Evolutionary conservation across 345 rosid species (phyloP), one percentile per base, ranked within the genome.

Genomic region (Salix suchowensis): DNA sequence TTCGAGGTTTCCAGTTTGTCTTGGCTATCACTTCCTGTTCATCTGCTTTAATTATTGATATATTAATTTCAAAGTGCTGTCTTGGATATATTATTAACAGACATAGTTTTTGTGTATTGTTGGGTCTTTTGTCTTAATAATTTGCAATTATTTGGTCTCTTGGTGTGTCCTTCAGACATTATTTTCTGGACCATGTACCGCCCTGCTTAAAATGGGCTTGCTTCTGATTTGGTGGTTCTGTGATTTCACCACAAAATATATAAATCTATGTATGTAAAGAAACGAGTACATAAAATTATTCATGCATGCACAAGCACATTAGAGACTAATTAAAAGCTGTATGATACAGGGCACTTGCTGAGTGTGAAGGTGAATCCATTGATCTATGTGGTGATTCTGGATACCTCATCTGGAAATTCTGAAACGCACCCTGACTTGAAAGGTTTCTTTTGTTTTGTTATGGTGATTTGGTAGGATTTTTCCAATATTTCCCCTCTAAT

Each of bases 301-400:
- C 5, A 44, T 19, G 18, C 30, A 21, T 40, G 21, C 21, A 46
- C 8, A 48, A 15, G 26, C 39, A 58, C 36, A 28, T 6, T 0
- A 10, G 26, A 28, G 64, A 73, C 21, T 76, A 58, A 82, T 58
- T 68, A 39, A 65, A 71, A 28, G 68, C 24, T 70, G 70, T 67
- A 48, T 82, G 81, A 76, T 84, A 86, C 90, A 96, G 99, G 99
- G 99, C 91, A 6, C 96, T 93, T 50, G 88, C 91, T 70, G 99
- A 96, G 85, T 92, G 96, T 87, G 98, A 94, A 86, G 98, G 97
- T 67, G 97, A 94, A 70, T 18, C 36, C 36, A 87, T 94, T 68
- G 98, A 93, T 89, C 85, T 91, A 84, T 93, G 98, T 79, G 99
- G 99, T 44, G 74, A 83, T 93, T 78, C 87, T 91, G 19, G 92